Evolutionary conservation across 345 rosid species (phyloP), one percentile per base, ranked within the genome.

Genomic region (Eucalyptus sideroxylon): DNA sequence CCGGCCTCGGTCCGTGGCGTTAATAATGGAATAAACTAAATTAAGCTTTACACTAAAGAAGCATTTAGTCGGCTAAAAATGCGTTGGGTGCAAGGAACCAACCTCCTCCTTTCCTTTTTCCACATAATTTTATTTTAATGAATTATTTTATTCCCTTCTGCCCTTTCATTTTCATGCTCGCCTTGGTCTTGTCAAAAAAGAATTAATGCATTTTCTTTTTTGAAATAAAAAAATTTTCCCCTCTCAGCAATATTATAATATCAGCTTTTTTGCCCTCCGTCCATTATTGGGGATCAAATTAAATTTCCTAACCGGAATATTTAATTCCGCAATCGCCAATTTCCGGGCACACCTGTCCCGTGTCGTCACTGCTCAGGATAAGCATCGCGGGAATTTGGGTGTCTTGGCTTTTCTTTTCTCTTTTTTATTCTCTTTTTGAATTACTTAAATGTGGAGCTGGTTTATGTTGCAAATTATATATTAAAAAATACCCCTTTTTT

Each of bases 21-120:
- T 37, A 77, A 77, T 37, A 21, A 37, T 19, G 15, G 16, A 19
- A 9, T 77, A 77, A 37, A 19, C 15, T 37, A 21, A 77, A 11
- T 21, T 77, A 77, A 34, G 34, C 80, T n/a, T 16, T 11, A 67
- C 80, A 67, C 17, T 67, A 67, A 16, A n/a, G 40, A 31, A 67
- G 80, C 40, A 67, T 56, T 65, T 37, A 26, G 14, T 14, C 42
- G 53, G 91, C 30, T 21, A 5, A 56, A 91, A 82, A 89, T 91
- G 93, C 96, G 94, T 93, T 88, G 90, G 93, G 89, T 92, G 89
- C 94, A 94, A 90, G 95, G 94, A 95, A 95, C 95, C 92, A 51
- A 90, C 92, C 94, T 89, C 90, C 90, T 8, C 59, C 94, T 93
- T 93, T 93, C 93, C 92, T 94, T 93, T 90, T 88, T 87, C 90